A percentile compares a stretch with the other conserved stretches of the same genome.
These are phyloP conservation scores for Canna indica DNA, from an alignment of 176 grass and related monocot species.

Conservation along the genomic window DNA sequence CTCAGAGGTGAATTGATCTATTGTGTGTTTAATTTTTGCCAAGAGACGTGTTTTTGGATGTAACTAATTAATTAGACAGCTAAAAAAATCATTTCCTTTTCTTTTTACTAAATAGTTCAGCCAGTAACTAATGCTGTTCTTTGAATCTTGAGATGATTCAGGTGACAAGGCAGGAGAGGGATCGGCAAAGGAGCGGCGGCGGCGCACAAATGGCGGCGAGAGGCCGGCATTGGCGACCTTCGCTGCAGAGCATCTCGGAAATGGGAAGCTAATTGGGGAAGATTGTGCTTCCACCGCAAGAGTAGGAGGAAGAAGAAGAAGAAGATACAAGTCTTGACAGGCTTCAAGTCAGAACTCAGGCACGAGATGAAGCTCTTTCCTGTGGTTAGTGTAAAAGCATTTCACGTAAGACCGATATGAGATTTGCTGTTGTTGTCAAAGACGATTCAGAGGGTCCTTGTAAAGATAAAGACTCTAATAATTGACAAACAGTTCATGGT, in stretches of 20 bases:
- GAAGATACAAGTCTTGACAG: neutral
- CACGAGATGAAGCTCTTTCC: too few relatives aligned
- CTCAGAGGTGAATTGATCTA: neutral
- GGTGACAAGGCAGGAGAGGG: slow-evolving; percentile 39
- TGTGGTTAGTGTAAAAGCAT: too few relatives aligned
- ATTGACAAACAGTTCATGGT: neutral
- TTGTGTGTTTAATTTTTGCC: neutral
- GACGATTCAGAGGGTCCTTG: neutral
- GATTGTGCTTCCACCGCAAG: slow-evolving; percentile 25
- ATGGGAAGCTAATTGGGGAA: slow-evolving; percentile 23
- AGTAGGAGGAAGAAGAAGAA: slow-evolving; percentile 15
- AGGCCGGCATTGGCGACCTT: slow-evolving; percentile 74
- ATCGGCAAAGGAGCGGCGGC: slow-evolving; percentile 38
- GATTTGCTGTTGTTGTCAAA: neutral
- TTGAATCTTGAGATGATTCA: neutral
- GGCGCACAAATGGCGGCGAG: slow-evolving; percentile 2
- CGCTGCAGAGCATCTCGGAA: slow-evolving; percentile 82
- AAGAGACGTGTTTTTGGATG: neutral
- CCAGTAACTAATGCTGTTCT: too few relatives aligned
- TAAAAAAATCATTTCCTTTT: too few relatives aligned
- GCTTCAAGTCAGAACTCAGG: too few relatives aligned
- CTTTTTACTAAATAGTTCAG: too few relatives aligned
- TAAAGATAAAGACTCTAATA: neutral
- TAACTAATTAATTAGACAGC: neutral
- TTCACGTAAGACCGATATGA: too few relatives aligned